Evolutionary conservation across 2,329 filamentous ascomycete genomes (phyloP).

Genomic region (Tricladium varicosporioides): DNA sequence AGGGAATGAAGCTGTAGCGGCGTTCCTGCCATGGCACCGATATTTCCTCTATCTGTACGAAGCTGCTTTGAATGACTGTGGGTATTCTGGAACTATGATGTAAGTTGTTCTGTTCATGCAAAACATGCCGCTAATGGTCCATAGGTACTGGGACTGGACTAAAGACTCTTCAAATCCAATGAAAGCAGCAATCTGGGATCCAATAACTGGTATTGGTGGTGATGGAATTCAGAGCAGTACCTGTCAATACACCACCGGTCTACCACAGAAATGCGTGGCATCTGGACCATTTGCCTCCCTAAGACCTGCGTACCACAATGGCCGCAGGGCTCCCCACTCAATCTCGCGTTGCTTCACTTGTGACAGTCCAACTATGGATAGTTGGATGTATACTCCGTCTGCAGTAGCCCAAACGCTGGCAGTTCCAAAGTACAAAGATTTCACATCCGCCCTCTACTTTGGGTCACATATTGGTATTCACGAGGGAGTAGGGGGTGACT

Average conservation of each 20-base stretch:
- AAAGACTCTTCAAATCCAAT: neutral
- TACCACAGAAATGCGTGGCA: conserved; percentile 2
- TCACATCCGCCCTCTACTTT: neutral
- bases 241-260: neutral
- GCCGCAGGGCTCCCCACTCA: neutral
- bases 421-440: neutral
- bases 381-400: neutral
- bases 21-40: conserved; percentile 39
- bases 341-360: conserved; percentile 6
- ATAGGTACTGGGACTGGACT: conserved; percentile 7
- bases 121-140: neutral
- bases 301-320: conserved; percentile 1
- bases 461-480: conserved; percentile 5
- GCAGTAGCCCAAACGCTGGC: neutral
- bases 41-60: conserved; percentile 37
- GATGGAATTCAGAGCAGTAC: conserved; percentile 8
- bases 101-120: neutral
- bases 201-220: conserved; percentile 1
- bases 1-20: conserved; percentile 13
- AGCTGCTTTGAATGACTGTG: conserved; percentile 21
- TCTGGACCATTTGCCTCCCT: conserved; percentile 3
- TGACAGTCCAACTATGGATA: conserved; percentile 1
- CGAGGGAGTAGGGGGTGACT: conserved; percentile 4
- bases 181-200: conserved; percentile 1
- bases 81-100: conserved; percentile 4